Conservation (phyloP, 805 yeast genomes). For the Ogataea siamensis region DNA sequence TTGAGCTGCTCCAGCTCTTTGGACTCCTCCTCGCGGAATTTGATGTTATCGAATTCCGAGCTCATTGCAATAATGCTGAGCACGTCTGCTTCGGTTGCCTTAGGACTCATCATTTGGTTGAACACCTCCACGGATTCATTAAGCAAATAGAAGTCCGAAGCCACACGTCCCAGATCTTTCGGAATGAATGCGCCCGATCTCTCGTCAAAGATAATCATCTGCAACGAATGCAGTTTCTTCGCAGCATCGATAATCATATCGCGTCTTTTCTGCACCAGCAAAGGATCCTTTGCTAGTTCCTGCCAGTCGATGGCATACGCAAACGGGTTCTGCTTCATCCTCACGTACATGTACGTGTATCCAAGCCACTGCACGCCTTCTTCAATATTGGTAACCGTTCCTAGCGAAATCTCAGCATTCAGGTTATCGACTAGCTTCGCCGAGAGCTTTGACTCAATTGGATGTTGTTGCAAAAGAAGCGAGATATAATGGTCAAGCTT, state of each 20-base stretch:
- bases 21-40: constrained; percentile 84
- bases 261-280: constrained; percentile 67
- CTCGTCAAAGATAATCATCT: constrained; percentile 93
- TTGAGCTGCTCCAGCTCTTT: constrained; percentile 63
- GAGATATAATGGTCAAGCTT: constrained; percentile 85
- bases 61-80: constrained; percentile 87
- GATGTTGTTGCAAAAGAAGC: constrained; percentile 88
- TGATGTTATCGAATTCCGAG: constrained; percentile 88
- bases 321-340: constrained; percentile 94
- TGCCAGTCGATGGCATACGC: constrained; percentile 89
- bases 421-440: constrained; percentile 83
- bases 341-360: constrained; percentile 87
- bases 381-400: constrained; percentile 90
- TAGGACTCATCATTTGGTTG: constrained; percentile 77
- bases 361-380: constrained; percentile 99
- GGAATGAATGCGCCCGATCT: constrained; percentile 72
- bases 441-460: constrained; percentile 83
- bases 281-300: constrained; percentile 80
- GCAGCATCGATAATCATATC: constrained; percentile 80
- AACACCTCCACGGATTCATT: constrained; percentile 86
- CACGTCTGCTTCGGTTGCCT: constrained; percentile 89
- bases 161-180: constrained; percentile 90
- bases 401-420: constrained; percentile 94
- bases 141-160: constrained; percentile 88
- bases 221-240: constrained; percentile 74